Conservation (phyloP, 2,329 filamentous ascomycete species). For the Phoma herbarum region DNA sequence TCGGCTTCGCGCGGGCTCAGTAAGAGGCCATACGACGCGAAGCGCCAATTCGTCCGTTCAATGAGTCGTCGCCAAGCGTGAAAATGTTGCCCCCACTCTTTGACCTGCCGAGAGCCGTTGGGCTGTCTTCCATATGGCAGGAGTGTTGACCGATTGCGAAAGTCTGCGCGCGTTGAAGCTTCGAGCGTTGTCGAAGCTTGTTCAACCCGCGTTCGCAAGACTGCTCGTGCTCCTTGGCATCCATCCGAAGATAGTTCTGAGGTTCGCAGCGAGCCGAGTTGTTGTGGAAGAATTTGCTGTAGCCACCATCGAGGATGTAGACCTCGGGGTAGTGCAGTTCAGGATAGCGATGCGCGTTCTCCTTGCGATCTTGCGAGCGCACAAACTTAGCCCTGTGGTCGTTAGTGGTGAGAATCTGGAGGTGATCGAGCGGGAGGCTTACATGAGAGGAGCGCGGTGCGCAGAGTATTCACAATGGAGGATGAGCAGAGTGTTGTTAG, state of each 20-base stretch:
- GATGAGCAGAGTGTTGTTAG: conserved; percentile 80
- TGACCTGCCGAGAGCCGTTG: conserved; percentile 56
- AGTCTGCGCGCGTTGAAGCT: conserved; percentile 86
- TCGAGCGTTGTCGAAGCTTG: conserved; percentile 87
- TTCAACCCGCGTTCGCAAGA: conserved; percentile 96
- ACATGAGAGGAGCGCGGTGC: conserved; percentile 93
- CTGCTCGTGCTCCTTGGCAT: conserved; percentile 85
- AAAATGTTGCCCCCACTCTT: conserved; percentile 44
- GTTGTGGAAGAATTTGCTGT: conserved; percentile 88
- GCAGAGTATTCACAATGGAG: conserved; percentile 99
- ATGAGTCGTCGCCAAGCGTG: conserved; percentile 42
- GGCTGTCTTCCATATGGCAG: conserved; percentile 69
- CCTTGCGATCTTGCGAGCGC: conserved; percentile 83
- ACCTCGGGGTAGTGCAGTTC: conserved; percentile 93
- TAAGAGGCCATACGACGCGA: conserved; percentile 52
- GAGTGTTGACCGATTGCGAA: conserved; percentile 87
- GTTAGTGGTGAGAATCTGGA: conserved; percentile 26
- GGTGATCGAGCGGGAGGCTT: conserved; percentile 33
- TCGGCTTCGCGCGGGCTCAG: conserved; percentile 37
- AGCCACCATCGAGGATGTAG: conserved; percentile 96
- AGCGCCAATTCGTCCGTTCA: conserved; percentile 45
- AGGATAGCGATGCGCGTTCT: conserved; percentile 88
- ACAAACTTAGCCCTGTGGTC: conserved; percentile 77
- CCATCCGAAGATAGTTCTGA: conserved; percentile 97
- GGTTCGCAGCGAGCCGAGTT: conserved; percentile 86